Evolutionary conservation across 306 rosid genomes (phyloP).

Genomic region (Spatholobus suberectus): DNA sequence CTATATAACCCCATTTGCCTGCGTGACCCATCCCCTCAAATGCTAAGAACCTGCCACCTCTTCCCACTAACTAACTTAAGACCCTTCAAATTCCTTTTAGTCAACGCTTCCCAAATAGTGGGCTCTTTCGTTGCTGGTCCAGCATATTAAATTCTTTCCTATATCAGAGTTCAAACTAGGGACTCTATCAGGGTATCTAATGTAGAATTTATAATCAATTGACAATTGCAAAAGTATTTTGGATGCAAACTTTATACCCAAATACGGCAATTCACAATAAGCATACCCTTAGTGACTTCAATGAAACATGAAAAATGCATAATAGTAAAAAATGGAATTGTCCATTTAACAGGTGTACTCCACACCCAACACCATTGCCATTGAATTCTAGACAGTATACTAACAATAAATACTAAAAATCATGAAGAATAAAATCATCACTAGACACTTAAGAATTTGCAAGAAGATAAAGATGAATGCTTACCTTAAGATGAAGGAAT

Average conservation of each 20-base stretch:
- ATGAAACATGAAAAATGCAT: conserved; percentile 14
- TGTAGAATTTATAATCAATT: neutral
- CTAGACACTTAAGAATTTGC: neutral
- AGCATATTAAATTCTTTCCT: neutral
- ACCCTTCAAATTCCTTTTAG: neutral
- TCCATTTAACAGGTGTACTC: neutral
- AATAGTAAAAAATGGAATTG: neutral
- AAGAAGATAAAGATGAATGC: neutral
- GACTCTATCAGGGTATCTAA: neutral
- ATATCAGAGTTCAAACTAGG: neutral
- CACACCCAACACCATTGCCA: conserved; percentile 12
- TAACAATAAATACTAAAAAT: conserved; percentile 20
- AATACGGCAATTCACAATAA: conserved; percentile 4
- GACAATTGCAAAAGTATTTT: neutral
- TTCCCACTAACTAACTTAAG: neutral
- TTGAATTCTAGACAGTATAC: conserved; percentile 8
- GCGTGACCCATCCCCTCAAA: neutral
- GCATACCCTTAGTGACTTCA: conserved; percentile 19
- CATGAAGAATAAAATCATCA: neutral
- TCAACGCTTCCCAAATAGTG: neutral
- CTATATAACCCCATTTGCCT: neutral
- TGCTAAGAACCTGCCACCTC: neutral
- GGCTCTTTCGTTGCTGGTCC: neutral
- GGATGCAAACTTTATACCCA: conserved; percentile 25
- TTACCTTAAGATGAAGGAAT: conserved; percentile 67